These are phyloP conservation scores for Neocallimastix lanati DNA, from an alignment of 192 early-diverging fungal species.

Conservation along the genomic window DNA sequence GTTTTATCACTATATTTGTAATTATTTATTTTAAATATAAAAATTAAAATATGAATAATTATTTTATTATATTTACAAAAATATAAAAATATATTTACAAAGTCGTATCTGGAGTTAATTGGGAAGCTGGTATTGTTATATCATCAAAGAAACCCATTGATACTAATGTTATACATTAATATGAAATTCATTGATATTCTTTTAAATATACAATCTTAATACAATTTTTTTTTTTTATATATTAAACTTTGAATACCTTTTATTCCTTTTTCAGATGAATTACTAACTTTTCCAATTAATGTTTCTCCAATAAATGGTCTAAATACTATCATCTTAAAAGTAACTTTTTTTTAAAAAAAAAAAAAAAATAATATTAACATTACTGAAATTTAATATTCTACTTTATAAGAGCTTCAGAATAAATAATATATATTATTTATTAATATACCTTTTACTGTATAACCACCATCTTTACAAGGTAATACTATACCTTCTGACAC, in stretches of 20 bases:
- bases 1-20: background rate
- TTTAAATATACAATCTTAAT: too few relatives aligned
- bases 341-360: constrained; percentile 29
- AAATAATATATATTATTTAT: too few relatives aligned
- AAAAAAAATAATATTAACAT: too few relatives aligned
- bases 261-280: constrained; percentile 46
- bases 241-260: constrained; percentile 35
- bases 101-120: background rate
- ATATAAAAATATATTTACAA: background rate
- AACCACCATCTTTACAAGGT: constrained; percentile 60
- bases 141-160: background rate
- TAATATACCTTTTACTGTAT: constrained; percentile 44
- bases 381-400: too few relatives aligned
- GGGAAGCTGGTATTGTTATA: background rate
- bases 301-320: constrained; percentile 80
- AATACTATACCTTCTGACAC: constrained; percentile 72
- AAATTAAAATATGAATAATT: too few relatives aligned
- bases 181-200: too few relatives aligned
- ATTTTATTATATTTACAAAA: too few relatives aligned
- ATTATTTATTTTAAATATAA: background rate
- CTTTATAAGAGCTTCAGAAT: too few relatives aligned
- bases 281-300: constrained; percentile 57
- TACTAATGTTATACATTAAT: background rate
- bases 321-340: constrained; percentile 75
- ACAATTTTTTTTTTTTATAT: too few relatives aligned